phyloP scores from a whole-genome alignment of 225 moss, liverwort and hornwort species.

The Rhytidiadelphus loreus region DNA sequence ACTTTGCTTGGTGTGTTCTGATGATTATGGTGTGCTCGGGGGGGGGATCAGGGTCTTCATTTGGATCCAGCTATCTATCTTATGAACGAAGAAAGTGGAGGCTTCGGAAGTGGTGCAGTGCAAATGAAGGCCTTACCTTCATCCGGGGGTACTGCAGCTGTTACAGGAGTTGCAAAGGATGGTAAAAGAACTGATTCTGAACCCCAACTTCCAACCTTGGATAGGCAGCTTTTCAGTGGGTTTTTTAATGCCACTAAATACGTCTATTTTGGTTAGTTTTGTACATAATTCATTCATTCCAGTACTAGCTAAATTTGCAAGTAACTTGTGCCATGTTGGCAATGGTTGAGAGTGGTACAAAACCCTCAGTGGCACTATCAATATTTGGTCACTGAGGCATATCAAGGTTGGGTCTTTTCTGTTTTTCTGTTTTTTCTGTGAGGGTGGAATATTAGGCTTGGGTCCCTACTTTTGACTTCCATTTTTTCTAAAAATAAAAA shows the following conservation, averaged over 20 bases:
- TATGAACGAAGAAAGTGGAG: constrained; percentile 69
- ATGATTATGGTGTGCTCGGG: not conserved
- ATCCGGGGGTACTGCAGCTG: constrained; percentile 16
- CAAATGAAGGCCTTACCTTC: constrained; percentile 36
- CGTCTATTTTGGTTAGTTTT: not conserved
- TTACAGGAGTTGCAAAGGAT: constrained; percentile 11
- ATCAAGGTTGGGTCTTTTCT: not conserved
- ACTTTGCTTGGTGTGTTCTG: not conserved
- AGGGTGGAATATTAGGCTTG: not conserved
- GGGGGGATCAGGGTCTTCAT: constrained; percentile 55
- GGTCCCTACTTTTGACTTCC: not conserved
- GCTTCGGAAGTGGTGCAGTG: constrained; percentile 22
- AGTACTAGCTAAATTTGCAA: not conserved
- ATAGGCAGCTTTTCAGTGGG: not conserved
- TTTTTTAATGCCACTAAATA: not conserved
- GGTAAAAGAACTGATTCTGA: not conserved
- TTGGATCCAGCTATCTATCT: constrained; percentile 89
- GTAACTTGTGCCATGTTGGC: not conserved
- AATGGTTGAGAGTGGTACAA: not conserved
- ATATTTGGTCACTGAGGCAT: not conserved
- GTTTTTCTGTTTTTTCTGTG: not conserved
- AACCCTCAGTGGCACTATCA: too few species aligned
- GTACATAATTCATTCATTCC: not conserved
- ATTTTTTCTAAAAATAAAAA: not conserved
- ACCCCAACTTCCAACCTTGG: not conserved